Evolutionary conservation across 805 yeast genomes (phyloP).

Genomic region (Metschnikowia gelsemii): DNA sequence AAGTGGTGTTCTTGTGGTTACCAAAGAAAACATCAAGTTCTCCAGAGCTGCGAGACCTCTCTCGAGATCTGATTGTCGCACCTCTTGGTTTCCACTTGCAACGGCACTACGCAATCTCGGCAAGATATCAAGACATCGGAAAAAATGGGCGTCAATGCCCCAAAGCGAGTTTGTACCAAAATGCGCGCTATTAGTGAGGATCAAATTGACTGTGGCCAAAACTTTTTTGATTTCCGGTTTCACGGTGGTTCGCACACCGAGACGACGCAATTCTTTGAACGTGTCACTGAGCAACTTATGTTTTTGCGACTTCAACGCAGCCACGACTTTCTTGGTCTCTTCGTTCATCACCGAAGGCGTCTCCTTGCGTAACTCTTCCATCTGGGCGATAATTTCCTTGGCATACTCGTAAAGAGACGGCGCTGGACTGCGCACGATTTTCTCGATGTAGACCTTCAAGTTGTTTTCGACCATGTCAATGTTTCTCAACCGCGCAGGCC

Average conservation of each 20-base stretch:
- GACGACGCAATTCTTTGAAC: slow-evolving; percentile 65
- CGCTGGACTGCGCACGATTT: slow-evolving; percentile 32
- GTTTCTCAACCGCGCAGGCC: slow-evolving; percentile 59
- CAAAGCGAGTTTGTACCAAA: slow-evolving; percentile 39
- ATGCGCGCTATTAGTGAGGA: slow-evolving; percentile 55
- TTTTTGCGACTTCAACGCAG: slow-evolving; percentile 79
- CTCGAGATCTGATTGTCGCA: slow-evolving; percentile 70
- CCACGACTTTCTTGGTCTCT: slow-evolving; percentile 64
- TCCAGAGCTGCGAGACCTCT: slow-evolving; percentile 78
- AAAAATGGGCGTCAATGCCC: slow-evolving; percentile 53
- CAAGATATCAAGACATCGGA: slow-evolving; percentile 69
- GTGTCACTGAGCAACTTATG: slow-evolving; percentile 73
- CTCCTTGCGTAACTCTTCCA: slow-evolving; percentile 64
- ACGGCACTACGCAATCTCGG: slow-evolving; percentile 75
- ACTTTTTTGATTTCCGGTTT: slow-evolving; percentile 63
- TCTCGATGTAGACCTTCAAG: slow-evolving; percentile 49
- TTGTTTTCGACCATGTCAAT: slow-evolving; percentile 50
- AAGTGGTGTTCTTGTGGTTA: slow-evolving; percentile 53
- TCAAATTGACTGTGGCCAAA: slow-evolving; percentile 60
- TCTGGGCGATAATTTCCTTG: slow-evolving; percentile 50
- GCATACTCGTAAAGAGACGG: slow-evolving; percentile 59
- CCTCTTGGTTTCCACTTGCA: slow-evolving; percentile 62
- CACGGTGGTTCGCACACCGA: slow-evolving; percentile 71
- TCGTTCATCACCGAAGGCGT: slow-evolving; percentile 74
- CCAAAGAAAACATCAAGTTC: slow-evolving; percentile 58